A percentile compares a stretch with the other conserved stretches of the same genome.
These are phyloP conservation scores for Biscogniauxia mediterranea DNA, from an alignment of 2,329 filamentous ascomycete genomes.

Conservation along the genomic window DNA sequence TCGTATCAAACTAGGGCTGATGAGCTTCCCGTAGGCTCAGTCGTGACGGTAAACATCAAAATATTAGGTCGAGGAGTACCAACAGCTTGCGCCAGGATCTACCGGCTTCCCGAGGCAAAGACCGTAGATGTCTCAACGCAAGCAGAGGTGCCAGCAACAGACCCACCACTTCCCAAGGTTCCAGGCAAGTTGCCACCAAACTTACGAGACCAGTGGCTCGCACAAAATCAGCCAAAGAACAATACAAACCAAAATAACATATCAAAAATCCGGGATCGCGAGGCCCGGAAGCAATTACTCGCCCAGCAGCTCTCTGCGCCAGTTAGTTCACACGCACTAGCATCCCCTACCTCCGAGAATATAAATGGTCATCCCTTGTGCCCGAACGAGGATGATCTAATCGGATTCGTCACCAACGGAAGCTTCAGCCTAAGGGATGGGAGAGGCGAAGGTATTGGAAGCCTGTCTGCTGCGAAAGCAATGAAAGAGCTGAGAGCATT, in stretches of 20 bases:
- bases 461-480: slow-evolving; percentile 61
- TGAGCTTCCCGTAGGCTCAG: slow-evolving; percentile 35
- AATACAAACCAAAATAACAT: background rate
- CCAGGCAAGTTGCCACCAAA: slow-evolving; percentile 39
- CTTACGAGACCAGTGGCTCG: slow-evolving; percentile 71
- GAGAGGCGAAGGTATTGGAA: slow-evolving; percentile 72
- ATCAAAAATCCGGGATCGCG: slow-evolving; percentile 25
- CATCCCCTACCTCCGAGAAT: slow-evolving; percentile 35
- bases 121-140: slow-evolving; percentile 17
- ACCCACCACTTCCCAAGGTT: slow-evolving; percentile 29
- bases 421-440: slow-evolving; percentile 79
- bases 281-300: slow-evolving; percentile 43
- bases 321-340: slow-evolving; percentile 34
- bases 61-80: slow-evolving; percentile 70
- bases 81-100: slow-evolving; percentile 73
- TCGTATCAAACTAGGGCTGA: slow-evolving; percentile 30
- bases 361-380: slow-evolving; percentile 60
- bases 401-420: slow-evolving; percentile 89
- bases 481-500: slow-evolving; percentile 38
- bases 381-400: slow-evolving; percentile 72
- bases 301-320: slow-evolving; percentile 48
- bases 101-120: slow-evolving; percentile 64
- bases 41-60: slow-evolving; percentile 64
- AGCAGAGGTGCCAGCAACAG: slow-evolving; percentile 47
- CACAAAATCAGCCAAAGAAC: slow-evolving; percentile 35